Evolutionary conservation across 768 basidiomycete species (phyloP).

Genomic region (Russula abietina): DNA sequence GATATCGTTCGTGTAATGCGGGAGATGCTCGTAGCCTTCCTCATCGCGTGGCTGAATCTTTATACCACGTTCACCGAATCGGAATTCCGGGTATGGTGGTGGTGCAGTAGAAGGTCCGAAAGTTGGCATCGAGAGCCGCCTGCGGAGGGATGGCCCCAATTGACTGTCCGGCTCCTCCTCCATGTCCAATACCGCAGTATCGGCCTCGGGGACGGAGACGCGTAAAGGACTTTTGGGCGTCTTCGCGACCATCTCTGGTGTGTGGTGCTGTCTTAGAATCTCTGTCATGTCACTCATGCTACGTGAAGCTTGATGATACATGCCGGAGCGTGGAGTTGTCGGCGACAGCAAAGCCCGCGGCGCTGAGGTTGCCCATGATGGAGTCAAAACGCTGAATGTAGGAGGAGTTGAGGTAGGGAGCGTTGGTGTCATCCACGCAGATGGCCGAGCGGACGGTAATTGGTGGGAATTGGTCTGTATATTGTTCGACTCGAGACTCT

Average conservation of each 20-base stretch:
- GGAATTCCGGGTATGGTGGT: constrained; percentile 60
- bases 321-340: constrained; percentile 8
- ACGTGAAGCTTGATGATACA: constrained; percentile 23
- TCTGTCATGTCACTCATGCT: constrained; percentile 23
- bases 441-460: background rate
- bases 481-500: constrained; percentile 10
- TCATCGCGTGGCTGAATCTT: constrained; percentile 56
- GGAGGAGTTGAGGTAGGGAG: constrained; percentile 16
- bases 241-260: constrained; percentile 5
- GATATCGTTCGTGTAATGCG: constrained; percentile 74
- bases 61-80: constrained; percentile 27
- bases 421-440: constrained; percentile 10
- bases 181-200: constrained; percentile 4
- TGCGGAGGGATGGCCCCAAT: constrained; percentile 41
- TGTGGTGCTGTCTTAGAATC: constrained; percentile 12
- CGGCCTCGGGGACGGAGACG: background rate
- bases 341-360: constrained; percentile 30
- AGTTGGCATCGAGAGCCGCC: constrained; percentile 67
- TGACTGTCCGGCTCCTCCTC: background rate
- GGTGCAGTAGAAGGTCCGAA: constrained; percentile 53
- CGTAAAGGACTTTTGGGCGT: constrained; percentile 11
- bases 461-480: background rate
- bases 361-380: constrained; percentile 1
- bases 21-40: constrained; percentile 78
- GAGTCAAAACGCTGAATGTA: background rate